Base-by-base conservation (phyloP, 2,329 filamentous ascomycete species). In the Hypoxylon sp. region DNA sequence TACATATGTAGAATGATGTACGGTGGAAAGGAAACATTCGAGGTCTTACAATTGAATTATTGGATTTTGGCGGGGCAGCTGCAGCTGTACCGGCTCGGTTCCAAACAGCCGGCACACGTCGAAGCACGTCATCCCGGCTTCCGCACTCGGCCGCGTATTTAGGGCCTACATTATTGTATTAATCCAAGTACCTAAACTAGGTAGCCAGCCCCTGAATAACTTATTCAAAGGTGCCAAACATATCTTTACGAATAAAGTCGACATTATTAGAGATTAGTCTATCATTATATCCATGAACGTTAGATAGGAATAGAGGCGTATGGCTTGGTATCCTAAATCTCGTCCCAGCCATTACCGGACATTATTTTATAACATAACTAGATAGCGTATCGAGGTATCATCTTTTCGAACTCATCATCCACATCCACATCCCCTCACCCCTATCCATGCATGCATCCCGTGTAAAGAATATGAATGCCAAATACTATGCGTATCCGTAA, bases 61-160 rank as follows among this genome's bases (percentile, higher is more conserved):
- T 65, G 38, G 38, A 21, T 43, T 63, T 70, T 70, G 63, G 73
- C 65, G 72, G 73, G 71, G 73, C 61, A 58, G 13, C 32, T 65
- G n/a, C n/a, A 23, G 23, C 23, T 45, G 13, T 32, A 45, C 13
- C 57, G 57, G 64, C 58, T 65, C 63, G 63, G 66, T 60, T 53
- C 66, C 65, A 63, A 67, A 67, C 65, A 69, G 63, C 70, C 63
- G 60, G 66, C 57, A 63, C 57, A 59, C 58, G 55, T 60, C 5
- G 52, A 57, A 75, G 68, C 69, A 75, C 74, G 72, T 71, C 74
- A 75, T 74, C 55, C 70, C 70, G 70, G 65, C 41, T 72, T 55
- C 67, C 69, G 69, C 56, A 28, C 38, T 70, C 61, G 67, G 63
- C 51, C 48, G 30, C 45, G 43, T 50, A n/a, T 19, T 34, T 30